Base-by-base conservation (phyloP, 208 protist genomes). In the Giardia muris region DNA sequence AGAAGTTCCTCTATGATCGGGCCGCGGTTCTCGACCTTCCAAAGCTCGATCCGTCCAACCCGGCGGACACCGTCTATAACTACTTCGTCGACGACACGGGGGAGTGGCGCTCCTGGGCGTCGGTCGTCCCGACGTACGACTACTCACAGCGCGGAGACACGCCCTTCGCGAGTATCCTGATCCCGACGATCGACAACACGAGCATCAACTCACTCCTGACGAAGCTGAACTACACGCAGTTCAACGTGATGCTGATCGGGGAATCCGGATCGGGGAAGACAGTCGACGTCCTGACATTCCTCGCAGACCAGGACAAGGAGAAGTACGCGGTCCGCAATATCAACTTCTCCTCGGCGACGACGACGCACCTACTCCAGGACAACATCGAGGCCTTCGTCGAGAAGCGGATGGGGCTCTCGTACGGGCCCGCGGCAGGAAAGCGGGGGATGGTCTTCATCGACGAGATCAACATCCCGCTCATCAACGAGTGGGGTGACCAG, bases 401-500 rank as follows among this genome's bases (percentile, higher is more conserved):
- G 94, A 98, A 98, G 94, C 96, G 97, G 94, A 96, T 97, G 95
- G 96, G 96, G 90, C 96, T 95, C 48, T 96, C 94, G 88, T 98
- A 97, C 95, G 96, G 97, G 46, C 97, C 97, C 45, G 97, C 96
- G 87, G 95, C 96, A 0, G 97, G 97, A 93, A 98, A 98, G 95
- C 95, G 96, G 0, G 95, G 99, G 86, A 94, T 98, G 30, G 95
- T 98, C 2, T 99, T 98, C 95, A 95, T 99, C 44, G 98, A 99
- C 94, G 98, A 99, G 95, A 94, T 99, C 90, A 99, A 99, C 95
- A 99, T 99, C 97, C 98, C 98, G 2, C 95, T 96, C 86, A 97
- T 92, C 47, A 93, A 94, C 87, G 89, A 93, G 4, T 97, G 96
- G 95, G 95, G 95, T 44, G 96, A 97, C 93, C 95, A 97, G 93